phyloP scores from a whole-genome alignment of 352 stramenopile genomes.

The Thraustochytrium striatum region DNA sequence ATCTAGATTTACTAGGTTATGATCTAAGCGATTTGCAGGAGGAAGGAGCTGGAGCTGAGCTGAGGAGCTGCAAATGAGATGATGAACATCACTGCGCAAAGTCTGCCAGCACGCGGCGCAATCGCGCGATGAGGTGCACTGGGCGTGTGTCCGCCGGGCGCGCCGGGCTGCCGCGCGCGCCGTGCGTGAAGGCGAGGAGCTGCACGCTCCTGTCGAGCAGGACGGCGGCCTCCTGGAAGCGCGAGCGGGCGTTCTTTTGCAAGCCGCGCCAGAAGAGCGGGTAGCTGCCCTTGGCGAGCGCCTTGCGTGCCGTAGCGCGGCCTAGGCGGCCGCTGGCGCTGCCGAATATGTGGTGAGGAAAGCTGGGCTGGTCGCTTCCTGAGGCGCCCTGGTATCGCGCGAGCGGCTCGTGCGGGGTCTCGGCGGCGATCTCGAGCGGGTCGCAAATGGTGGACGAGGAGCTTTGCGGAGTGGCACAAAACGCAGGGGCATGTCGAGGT shows the following conservation, averaged over 20 bases:
- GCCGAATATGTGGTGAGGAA: conserved; percentile 26
- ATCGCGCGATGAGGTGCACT: conserved; percentile 2
- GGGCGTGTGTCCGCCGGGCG: neutral
- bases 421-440: conserved; percentile 10
- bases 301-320: neutral
- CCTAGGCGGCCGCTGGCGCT: conserved; percentile 11
- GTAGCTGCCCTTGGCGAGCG: neutral
- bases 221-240: neutral
- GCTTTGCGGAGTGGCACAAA: conserved; percentile 26
- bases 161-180: neutral
- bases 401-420: conserved; percentile 43
- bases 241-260: neutral
- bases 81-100: no score
- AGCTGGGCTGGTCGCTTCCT: neutral
- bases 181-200: conserved; percentile 36
- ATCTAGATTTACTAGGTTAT: no score
- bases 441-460: conserved; percentile 39
- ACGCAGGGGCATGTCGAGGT: conserved; percentile 25
- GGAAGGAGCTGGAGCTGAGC: no score
- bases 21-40: no score
- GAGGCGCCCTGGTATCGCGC: neutral
- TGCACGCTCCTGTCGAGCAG: conserved; percentile 13
- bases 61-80: no score
- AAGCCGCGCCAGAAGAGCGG: conserved; percentile 17
- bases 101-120: neutral